These are phyloP conservation scores for Fomitopsis betulina DNA, from an alignment of 1,284 basidiomycete genomes.

Conservation along the genomic window DNA sequence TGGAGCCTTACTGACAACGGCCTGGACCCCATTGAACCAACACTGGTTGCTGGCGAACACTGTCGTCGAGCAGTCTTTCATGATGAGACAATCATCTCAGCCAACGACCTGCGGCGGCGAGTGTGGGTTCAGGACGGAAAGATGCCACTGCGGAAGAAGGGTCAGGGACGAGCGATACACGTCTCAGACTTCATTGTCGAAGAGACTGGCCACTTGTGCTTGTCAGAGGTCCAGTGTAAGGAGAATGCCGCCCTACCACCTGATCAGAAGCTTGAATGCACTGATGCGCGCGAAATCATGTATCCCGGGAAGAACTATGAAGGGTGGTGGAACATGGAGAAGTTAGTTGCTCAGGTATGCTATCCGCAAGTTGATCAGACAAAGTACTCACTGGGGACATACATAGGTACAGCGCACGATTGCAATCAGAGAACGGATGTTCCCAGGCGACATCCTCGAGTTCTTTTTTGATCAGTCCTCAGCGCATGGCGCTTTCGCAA, in stretches of 20 bases:
- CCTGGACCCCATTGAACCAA: no score
- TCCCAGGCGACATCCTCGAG: slow-evolving; percentile 27
- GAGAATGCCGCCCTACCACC: slow-evolving; percentile 4
- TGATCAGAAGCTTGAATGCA: slow-evolving; percentile 8
- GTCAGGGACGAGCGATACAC: slow-evolving; percentile 21
- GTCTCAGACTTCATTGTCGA: slow-evolving; percentile 13
- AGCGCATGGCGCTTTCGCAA: slow-evolving; percentile 34
- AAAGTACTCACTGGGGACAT: no score
- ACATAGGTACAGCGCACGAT: no score
- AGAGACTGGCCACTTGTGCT: no score
- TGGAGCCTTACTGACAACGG: no score
- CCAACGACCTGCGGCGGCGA: slow-evolving; percentile 28
- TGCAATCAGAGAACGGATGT: slow-evolving; percentile 27
- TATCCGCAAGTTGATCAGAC: no score
- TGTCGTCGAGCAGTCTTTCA: slow-evolving; percentile 28
- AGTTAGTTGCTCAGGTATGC: slow-evolving; percentile 36
- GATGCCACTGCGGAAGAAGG: slow-evolving; percentile 33
- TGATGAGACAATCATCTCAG: slow-evolving; percentile 36
- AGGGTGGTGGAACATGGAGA: slow-evolving; percentile 37
- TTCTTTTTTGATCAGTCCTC: slow-evolving; percentile 35
- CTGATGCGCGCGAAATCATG: slow-evolving; percentile 8
- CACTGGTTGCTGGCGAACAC: neutral
- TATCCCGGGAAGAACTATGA: slow-evolving; percentile 25
- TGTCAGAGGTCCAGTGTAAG: no score
- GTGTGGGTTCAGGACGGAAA: slow-evolving; percentile 31